Percentiles rank a stretch among this genome's conserved stretches.
Evolutionary conservation across 139 green algal genomes (phyloP).

Genomic region (Chlamydomonas sphaeroides): DNA sequence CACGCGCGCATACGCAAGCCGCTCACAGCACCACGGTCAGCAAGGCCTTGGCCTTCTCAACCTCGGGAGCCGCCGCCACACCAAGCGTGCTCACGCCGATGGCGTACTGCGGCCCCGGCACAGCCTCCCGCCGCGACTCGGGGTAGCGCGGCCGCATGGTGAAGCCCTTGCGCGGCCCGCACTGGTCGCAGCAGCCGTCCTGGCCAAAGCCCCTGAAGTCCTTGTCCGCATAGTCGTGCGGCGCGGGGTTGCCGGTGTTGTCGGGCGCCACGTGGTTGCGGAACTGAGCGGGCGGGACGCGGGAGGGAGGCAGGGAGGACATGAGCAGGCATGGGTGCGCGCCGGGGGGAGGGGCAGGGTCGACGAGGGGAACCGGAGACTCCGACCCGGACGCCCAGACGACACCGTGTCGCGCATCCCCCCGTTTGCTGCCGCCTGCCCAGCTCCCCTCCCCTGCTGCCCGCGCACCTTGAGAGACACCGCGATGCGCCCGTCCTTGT

Average conservation of each 20-base stretch:
- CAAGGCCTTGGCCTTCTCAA: conserved; percentile 21
- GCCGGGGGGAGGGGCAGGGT: too few species aligned
- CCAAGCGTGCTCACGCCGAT: conserved; percentile 40
- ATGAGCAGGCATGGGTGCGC: too few species aligned
- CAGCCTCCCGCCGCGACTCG: neutral
- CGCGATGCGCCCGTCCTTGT: neutral
- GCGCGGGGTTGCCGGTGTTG: conserved; percentile 20
- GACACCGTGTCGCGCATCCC: too few species aligned
- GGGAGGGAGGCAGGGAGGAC: neutral
- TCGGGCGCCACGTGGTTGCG: conserved; percentile 4
- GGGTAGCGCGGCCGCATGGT: conserved; percentile 10
- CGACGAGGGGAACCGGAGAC: too few species aligned
- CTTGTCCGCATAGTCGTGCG: conserved; percentile 49
- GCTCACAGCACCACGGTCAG: conserved; percentile 17
- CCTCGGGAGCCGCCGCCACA: neutral
- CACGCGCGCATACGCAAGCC: too few species aligned
- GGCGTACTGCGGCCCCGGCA: conserved; percentile 38
- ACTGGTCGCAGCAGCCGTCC: neutral
- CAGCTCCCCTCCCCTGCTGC: neutral
- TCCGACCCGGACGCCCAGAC: too few species aligned
- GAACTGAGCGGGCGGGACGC: conserved; percentile 8
- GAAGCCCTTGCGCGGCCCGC: neutral
- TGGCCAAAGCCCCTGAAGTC: conserved; percentile 24
- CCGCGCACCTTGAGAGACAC: neutral
- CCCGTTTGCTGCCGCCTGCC: neutral